A percentile compares a stretch with the other conserved stretches of the same genome.
Evolutionary conservation across 2,329 filamentous ascomycete genomes (phyloP).

Genomic region (Hypoxylon rubiginosum): DNA sequence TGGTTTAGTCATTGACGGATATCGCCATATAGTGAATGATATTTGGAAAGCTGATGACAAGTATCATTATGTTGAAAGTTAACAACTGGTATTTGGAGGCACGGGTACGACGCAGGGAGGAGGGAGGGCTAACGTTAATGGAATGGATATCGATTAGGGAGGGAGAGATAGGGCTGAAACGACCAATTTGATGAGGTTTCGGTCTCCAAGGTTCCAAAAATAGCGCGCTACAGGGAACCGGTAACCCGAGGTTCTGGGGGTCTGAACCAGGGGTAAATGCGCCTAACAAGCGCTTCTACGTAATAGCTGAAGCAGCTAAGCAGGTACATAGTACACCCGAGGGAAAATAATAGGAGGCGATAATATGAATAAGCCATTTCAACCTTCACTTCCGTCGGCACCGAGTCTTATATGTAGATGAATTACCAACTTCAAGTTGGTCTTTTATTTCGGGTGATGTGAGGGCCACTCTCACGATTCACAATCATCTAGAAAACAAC

Average conservation of each 20-base stretch:
- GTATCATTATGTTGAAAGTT: constrained; percentile 5
- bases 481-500: constrained; percentile 7
- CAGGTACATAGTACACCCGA: background rate
- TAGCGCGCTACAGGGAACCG: constrained; percentile 15
- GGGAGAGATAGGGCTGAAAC: constrained; percentile 39
- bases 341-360: too few species aligned
- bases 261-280: constrained; percentile 24
- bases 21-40: background rate
- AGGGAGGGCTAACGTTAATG: background rate
- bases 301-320: background rate
- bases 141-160: constrained; percentile 9
- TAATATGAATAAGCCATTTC: background rate
- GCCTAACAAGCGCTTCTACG: constrained; percentile 24
- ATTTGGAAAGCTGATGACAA: background rate
- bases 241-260: constrained; percentile 1
- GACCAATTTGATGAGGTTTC: constrained; percentile 27
- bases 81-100: constrained; percentile 15
- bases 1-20: constrained; percentile 11
- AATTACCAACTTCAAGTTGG: constrained; percentile 29
- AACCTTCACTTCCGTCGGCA: background rate
- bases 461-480: background rate
- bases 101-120: constrained; percentile 3
- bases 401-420: constrained; percentile 7
- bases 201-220: constrained; percentile 33
- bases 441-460: constrained; percentile 23